phyloP scores from a whole-genome alignment of 2,329 filamentous ascomycete genomes.

The Chaetomiaceae sp. region DNA sequence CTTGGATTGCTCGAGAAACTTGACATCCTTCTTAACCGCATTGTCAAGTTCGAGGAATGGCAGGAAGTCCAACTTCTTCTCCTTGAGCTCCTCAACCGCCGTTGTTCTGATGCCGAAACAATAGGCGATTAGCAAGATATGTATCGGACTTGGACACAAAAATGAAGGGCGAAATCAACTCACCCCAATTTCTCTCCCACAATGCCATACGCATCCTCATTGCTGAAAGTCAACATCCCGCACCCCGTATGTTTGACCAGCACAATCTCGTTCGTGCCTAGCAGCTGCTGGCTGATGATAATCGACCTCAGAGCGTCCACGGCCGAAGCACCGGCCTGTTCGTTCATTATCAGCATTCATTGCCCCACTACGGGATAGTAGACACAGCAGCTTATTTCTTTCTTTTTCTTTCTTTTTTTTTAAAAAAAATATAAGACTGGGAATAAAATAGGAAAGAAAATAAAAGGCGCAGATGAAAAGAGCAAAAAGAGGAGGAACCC shows the following conservation, averaged over 20 bases:
- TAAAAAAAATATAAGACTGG: too few species aligned
- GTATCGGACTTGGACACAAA: too few species aligned
- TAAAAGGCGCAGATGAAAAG: neutral
- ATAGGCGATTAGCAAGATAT: too few species aligned
- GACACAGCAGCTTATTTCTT: neutral
- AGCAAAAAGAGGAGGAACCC: neutral
- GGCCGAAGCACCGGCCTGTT: constrained; percentile 58
- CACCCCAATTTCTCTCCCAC: constrained; percentile 56
- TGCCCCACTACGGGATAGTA: too few species aligned
- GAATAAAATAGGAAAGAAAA: neutral
- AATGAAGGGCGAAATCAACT: neutral
- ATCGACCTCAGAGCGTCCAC: constrained; percentile 68
- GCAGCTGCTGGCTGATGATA: constrained; percentile 72
- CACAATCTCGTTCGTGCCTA: constrained; percentile 71
- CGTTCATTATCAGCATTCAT: too few species aligned
- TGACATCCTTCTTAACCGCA: constrained; percentile 63
- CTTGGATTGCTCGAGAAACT: constrained; percentile 54
- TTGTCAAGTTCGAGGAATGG: constrained; percentile 60
- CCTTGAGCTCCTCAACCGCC: constrained; percentile 26
- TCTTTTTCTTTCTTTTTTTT: neutral
- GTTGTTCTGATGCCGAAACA: constrained; percentile 19
- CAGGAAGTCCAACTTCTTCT: constrained; percentile 54
- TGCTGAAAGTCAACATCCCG: constrained; percentile 68
- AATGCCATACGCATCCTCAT: constrained; percentile 50
- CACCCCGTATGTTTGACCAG: constrained; percentile 72